These are phyloP conservation scores for Yarrowia bubula DNA, from an alignment of 805 yeast species.

Conservation along the genomic window DNA sequence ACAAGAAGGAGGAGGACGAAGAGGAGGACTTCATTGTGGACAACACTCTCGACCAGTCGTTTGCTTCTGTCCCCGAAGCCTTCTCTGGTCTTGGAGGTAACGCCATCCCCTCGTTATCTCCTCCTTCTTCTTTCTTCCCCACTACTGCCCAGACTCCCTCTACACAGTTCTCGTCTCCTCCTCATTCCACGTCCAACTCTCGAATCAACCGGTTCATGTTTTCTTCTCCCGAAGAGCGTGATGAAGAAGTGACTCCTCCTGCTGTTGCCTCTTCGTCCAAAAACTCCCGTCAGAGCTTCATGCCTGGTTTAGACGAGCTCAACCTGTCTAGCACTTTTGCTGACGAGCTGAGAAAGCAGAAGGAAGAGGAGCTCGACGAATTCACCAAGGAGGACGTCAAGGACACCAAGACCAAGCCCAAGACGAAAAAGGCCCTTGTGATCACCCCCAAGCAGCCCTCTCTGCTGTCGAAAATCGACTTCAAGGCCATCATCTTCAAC, in stretches of 20 bases:
- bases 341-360: conserved; percentile 12
- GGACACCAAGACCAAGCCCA: conserved; percentile 6
- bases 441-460: conserved; percentile 20
- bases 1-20: conserved; percentile 20
- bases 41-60: not conserved
- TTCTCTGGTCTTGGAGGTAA: not conserved
- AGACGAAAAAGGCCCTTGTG: conserved; percentile 21
- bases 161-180: conserved; percentile 7
- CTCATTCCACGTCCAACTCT: conserved; percentile 21
- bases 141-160: conserved; percentile 7
- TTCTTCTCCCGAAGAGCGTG: conserved; percentile 11
- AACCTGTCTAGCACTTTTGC: conserved; percentile 7
- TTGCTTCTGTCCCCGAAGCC: not conserved
- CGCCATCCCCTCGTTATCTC: conserved; percentile 14
- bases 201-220: conserved; percentile 26
- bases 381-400: not conserved
- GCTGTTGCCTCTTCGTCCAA: not conserved
- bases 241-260: conserved; percentile 12
- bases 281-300: conserved; percentile 31
- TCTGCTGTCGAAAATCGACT: not conserved
- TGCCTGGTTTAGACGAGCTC: conserved; percentile 32
- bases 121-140: conserved; percentile 6
- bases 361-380: conserved; percentile 18
- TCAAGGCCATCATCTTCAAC: conserved; percentile 20
- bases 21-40: conserved; percentile 7